Percentiles rank a stretch among this genome's conserved stretches.
Evolutionary conservation across 2,329 filamentous ascomycete species (phyloP).

Genomic region (Ophiostoma sp.): DNA sequence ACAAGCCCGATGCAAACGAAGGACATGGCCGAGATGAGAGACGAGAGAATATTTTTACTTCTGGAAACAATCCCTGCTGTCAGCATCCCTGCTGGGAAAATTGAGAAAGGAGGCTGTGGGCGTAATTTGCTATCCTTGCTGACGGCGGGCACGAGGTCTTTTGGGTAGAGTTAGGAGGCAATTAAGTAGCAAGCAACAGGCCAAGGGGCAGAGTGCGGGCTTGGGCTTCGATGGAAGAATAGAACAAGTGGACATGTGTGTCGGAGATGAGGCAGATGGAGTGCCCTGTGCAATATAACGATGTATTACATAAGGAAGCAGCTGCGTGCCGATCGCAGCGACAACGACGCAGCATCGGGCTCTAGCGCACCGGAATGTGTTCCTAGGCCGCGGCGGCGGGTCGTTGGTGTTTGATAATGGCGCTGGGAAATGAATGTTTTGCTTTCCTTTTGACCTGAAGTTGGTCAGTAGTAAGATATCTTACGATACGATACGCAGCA

Average conservation of each 20-base stretch:
- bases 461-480: background rate
- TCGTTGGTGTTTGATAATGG: background rate
- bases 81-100: background rate
- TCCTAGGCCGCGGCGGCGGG: constrained; percentile 20
- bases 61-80: background rate
- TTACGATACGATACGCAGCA: no score
- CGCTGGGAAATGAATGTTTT: constrained; percentile 19
- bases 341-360: background rate
- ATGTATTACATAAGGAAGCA: background rate
- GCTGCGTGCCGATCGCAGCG: background rate
- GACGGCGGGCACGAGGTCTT: background rate
- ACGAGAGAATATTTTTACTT: background rate
- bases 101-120: constrained; percentile 2
- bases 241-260: constrained; percentile 1
- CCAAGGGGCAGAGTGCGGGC: no score
- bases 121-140: constrained; percentile 10
- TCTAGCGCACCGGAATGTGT: constrained; percentile 19
- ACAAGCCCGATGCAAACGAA: background rate
- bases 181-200: no score
- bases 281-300: background rate
- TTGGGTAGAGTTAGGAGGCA: no score
- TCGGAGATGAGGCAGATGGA: constrained; percentile 11
- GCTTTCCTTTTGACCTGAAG: background rate
- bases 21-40: constrained; percentile 4
- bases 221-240: background rate